These are phyloP conservation scores for Tulasnella calospora DNA, from an alignment of 768 basidiomycete species.

Conservation along the genomic window DNA sequence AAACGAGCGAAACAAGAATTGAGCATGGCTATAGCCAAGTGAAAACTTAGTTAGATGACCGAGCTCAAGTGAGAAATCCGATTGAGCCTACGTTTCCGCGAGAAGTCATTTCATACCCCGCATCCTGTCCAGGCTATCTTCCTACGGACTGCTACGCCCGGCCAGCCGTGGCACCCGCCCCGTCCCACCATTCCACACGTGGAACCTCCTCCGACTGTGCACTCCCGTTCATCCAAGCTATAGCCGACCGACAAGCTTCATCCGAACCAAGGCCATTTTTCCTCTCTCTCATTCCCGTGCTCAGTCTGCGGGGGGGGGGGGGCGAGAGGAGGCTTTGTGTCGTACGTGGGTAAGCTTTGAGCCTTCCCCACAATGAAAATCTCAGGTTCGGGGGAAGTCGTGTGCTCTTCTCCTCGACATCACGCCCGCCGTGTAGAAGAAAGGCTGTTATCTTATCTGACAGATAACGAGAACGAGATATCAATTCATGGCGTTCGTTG, in stretches of 20 bases:
- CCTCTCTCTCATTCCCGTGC: neutral
- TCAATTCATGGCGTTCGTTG: too few species aligned
- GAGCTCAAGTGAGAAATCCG: constrained; percentile 9
- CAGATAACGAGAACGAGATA: neutral
- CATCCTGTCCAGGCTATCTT: neutral
- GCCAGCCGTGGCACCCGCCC: neutral
- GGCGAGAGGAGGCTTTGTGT: too few species aligned
- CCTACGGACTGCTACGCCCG: neutral
- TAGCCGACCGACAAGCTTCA: constrained; percentile 9
- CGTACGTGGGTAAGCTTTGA: neutral
- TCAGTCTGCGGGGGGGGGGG: neutral
- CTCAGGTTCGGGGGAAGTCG: neutral
- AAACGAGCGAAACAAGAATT: too few species aligned
- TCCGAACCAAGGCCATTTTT: constrained; percentile 1
- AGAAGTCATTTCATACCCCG: neutral
- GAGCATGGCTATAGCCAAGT: neutral
- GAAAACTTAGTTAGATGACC: neutral
- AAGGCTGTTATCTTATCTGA: neutral
- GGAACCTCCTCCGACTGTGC: neutral
- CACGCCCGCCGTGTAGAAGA: neutral
- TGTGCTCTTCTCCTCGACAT: neutral
- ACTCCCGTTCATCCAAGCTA: constrained; percentile 1
- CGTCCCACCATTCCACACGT: neutral
- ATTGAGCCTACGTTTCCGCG: neutral
- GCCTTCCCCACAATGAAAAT: neutral